These are phyloP conservation scores for Penicillium malachiteum DNA, from an alignment of 495 filamentous ascomycete genomes.

Conservation along the genomic window DNA sequence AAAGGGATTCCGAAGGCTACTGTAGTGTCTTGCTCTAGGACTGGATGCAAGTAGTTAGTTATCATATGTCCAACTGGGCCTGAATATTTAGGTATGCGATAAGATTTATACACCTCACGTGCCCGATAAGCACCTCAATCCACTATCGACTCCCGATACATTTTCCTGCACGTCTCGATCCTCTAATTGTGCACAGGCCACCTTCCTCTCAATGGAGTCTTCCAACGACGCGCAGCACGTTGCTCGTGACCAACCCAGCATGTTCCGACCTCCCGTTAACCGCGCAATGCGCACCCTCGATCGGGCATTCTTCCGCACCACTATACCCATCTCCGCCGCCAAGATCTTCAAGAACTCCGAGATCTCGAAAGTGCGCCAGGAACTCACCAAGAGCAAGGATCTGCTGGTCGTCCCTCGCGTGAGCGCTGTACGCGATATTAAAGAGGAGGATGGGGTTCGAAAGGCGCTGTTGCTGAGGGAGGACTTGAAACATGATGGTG, in stretches of 20 bases:
- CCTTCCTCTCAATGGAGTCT: conserved; percentile 31
- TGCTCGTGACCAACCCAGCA: conserved; percentile 37
- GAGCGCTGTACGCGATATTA: conserved; percentile 51
- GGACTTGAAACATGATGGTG: conserved; percentile 67
- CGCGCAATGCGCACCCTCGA: conserved; percentile 78
- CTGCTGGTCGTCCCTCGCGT: conserved; percentile 61
- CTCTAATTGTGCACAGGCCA: not conserved
- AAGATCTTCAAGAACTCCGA: conserved; percentile 67
- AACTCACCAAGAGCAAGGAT: conserved; percentile 57
- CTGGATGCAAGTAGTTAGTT: too few species aligned
- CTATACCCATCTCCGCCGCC: conserved; percentile 73
- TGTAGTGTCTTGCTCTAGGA: too few species aligned
- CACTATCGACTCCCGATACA: conserved; percentile 5
- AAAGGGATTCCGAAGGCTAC: too few species aligned
- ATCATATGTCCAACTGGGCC: too few species aligned
- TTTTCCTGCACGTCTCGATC: conserved; percentile 4
- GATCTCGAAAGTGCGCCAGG: conserved; percentile 64
- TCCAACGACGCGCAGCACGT: conserved; percentile 15
- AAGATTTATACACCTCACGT: conserved; percentile 10
- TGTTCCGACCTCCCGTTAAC: conserved; percentile 82
- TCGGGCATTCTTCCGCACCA: conserved; percentile 76
- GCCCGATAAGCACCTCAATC: conserved; percentile 23
- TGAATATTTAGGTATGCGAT: not conserved
- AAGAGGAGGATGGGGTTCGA: conserved; percentile 45
- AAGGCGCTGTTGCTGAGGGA: conserved; percentile 78